Percentiles rank a stretch among this genome's conserved stretches.
phyloP scores from a whole-genome alignment of 1,284 basidiomycete species.

The Grifola frondosa region DNA sequence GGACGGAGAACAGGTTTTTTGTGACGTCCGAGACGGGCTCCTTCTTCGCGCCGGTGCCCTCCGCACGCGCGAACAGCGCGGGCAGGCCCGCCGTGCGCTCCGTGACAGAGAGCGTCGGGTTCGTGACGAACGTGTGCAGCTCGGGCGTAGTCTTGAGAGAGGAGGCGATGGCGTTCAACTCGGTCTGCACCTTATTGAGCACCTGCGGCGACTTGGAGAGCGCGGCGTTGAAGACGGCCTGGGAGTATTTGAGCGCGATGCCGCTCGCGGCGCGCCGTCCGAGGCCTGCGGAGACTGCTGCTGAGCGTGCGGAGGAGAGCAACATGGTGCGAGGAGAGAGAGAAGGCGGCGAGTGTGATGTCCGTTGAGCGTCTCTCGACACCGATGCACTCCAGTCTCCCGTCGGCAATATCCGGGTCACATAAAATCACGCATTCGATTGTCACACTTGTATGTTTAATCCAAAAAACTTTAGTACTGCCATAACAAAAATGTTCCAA shows the following conservation, averaged over 20 bases:
- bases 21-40: conserved; percentile 81
- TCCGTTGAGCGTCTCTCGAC: conserved; percentile 12
- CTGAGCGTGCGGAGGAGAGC: conserved; percentile 46
- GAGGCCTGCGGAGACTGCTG: conserved; percentile 42
- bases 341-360: conserved; percentile 12
- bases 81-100: conserved; percentile 77
- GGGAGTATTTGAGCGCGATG: conserved; percentile 90
- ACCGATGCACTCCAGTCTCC: conserved; percentile 15
- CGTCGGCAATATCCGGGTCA: conserved; percentile 36
- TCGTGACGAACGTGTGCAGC: conserved; percentile 72
- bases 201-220: conserved; percentile 79
- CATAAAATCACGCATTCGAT: no score
- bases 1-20: conserved; percentile 88
- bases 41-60: conserved; percentile 61
- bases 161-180: conserved; percentile 72
- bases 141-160: conserved; percentile 66
- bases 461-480: no score
- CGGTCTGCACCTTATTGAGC: conserved; percentile 80
- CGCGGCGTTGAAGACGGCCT: conserved; percentile 91
- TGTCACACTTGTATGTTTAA: no score
- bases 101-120: conserved; percentile 84
- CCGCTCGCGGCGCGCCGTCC: conserved; percentile 69
- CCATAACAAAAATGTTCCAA: no score
- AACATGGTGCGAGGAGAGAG: conserved; percentile 31
- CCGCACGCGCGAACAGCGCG: conserved; percentile 61